A percentile compares a stretch with the other conserved stretches of the same genome.
phyloP scores from a whole-genome alignment of 23 red algal genomes.

The Gracilaria gracilis region DNA sequence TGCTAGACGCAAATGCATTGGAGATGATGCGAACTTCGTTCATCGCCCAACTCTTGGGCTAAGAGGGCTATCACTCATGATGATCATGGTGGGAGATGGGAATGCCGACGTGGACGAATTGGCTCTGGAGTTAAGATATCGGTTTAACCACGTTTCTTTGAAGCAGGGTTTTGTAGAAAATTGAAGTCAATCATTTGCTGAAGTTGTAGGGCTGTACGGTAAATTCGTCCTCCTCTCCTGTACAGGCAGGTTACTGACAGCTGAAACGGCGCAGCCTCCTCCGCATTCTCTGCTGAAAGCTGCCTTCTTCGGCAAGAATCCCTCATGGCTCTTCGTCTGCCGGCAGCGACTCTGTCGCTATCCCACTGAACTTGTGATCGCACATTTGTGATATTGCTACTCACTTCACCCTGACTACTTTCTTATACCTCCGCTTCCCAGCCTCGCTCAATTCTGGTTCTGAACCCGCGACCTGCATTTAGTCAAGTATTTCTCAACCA shows the following conservation, averaged over 20 bases:
- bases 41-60: no score
- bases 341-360: background rate
- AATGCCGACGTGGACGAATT: background rate
- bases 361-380: background rate
- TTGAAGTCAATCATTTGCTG: conserved; percentile 18
- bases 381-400: background rate
- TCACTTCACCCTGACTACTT: background rate
- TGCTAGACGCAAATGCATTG: no score
- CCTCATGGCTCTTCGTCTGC: background rate
- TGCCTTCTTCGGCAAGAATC: background rate
- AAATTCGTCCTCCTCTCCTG: background rate
- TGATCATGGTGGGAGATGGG: no score
- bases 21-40: no score
- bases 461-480: no score
- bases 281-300: conserved; percentile 17
- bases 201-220: no score
- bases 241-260: background rate
- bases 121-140: background rate
- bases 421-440: no score
- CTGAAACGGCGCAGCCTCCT: no score
- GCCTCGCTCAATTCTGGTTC: background rate
- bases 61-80: no score
- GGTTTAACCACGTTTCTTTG: background rate
- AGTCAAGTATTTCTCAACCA: no score
- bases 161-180: background rate